Conservation (phyloP, 2,329 filamentous ascomycete species). For the Xylariaceae sp. region DNA sequence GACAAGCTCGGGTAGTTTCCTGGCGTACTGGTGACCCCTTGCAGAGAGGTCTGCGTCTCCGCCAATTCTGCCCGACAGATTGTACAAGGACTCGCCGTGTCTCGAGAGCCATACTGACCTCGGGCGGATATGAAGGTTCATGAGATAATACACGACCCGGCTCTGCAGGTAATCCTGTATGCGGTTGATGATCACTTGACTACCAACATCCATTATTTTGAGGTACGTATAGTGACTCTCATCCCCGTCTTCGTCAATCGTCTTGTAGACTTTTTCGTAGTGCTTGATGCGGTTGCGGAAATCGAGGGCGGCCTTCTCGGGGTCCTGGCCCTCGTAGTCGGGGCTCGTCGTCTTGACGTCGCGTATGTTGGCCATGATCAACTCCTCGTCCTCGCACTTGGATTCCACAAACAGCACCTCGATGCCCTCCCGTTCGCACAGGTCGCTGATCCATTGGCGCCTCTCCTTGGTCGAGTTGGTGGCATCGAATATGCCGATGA, state of each 20-base stretch:
- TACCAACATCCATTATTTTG: conserved; percentile 94
- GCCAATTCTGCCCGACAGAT: conserved; percentile 84
- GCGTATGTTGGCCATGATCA: conserved; percentile 97
- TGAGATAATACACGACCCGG: conserved; percentile 94
- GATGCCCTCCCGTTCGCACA: conserved; percentile 68
- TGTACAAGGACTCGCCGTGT: conserved; percentile 92
- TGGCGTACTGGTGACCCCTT: conserved; percentile 82
- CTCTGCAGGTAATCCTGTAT: conserved; percentile 96
- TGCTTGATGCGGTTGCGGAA: conserved; percentile 93
- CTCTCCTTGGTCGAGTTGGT: conserved; percentile 92
- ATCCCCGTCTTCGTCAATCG: conserved; percentile 73
- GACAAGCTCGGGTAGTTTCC: conserved; percentile 77
- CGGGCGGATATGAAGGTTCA: conserved; percentile 96
- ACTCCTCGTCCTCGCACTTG: conserved; percentile 89
- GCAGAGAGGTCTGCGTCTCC: conserved; percentile 83
- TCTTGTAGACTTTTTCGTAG: conserved; percentile 96
- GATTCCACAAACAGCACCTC: conserved; percentile 96
- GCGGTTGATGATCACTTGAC: conserved; percentile 95
- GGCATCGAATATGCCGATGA: conserved; percentile 91
- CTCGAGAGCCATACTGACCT: conserved; percentile 94
- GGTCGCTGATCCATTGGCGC: conserved; percentile 84
- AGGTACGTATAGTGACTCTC: conserved; percentile 88
- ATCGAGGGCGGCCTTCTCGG: conserved; percentile 82
- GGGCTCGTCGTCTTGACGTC: conserved; percentile 96
- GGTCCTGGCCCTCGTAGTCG: conserved; percentile 91